Evolutionary conservation across 2,329 filamentous ascomycete species (phyloP).

Genomic region (Cryphonectria parasitica): DNA sequence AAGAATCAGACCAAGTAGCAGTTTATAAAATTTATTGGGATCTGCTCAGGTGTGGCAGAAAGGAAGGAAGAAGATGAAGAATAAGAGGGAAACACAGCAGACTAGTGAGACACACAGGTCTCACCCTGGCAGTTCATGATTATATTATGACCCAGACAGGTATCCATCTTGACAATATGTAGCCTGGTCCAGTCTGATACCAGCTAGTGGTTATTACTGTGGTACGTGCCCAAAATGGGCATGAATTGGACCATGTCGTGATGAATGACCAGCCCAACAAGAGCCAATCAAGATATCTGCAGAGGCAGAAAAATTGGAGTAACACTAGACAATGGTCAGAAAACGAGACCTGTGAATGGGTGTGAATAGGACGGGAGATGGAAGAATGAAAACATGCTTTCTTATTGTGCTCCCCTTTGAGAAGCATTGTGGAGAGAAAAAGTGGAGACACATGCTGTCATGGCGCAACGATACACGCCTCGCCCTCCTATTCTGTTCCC

Average conservation of each 20-base stretch:
- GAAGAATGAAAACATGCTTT: slow-evolving; percentile 14
- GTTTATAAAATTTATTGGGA: neutral
- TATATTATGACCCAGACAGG: neutral
- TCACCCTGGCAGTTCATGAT: neutral
- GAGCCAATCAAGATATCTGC: slow-evolving; percentile 13
- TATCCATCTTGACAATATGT: slow-evolving; percentile 3
- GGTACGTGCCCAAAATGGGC: slow-evolving; percentile 6
- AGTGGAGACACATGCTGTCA: neutral
- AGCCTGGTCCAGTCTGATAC: slow-evolving; percentile 1
- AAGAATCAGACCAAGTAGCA: neutral
- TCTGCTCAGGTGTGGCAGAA: neutral
- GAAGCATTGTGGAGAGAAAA: slow-evolving; percentile 22
- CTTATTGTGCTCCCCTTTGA: slow-evolving; percentile 26
- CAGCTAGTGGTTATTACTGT: slow-evolving; percentile 4
- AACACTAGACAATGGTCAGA: slow-evolving; percentile 17
- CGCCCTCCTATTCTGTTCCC: neutral
- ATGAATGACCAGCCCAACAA: neutral
- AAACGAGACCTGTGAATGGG: slow-evolving; percentile 13
- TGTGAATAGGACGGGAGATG: slow-evolving; percentile 13
- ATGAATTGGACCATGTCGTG: slow-evolving; percentile 8
- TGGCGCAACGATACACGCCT: neutral
- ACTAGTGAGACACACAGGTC: neutral
- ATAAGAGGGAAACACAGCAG: neutral
- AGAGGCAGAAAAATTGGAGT: neutral
- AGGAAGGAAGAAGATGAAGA: neutral